These are phyloP conservation scores for Sextonia rubra DNA, from an alignment of 164 flowering plant genomes.

Conservation along the genomic window DNA sequence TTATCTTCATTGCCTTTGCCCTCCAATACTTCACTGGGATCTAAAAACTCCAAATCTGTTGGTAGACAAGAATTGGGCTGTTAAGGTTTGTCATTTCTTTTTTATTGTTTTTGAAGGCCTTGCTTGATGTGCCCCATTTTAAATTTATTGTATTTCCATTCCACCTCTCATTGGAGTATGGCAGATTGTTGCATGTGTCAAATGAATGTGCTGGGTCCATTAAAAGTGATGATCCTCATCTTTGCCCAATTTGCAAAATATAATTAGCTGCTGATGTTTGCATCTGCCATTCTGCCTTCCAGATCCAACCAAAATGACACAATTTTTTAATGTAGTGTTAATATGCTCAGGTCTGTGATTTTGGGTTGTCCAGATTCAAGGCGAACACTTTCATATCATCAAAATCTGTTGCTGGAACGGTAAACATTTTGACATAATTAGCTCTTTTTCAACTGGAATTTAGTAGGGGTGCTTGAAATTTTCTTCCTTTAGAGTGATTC, in stretches of 20 bases:
- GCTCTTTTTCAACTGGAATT: constrained; percentile 2
- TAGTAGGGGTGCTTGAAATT: neutral
- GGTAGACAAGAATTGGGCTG: constrained; percentile 95
- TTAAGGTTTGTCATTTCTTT: constrained; percentile 49
- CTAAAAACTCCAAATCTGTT: constrained; percentile 90
- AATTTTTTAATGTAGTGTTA: constrained; percentile 4
- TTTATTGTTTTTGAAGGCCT: neutral
- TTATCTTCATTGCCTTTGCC: constrained; percentile 79
- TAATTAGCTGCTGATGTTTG: neutral
- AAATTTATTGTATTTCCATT: too few species aligned
- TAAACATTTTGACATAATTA: constrained; percentile 29
- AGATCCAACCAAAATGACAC: neutral
- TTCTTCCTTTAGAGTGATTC: neutral
- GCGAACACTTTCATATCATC: constrained; percentile 88
- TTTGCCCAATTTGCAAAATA: too few species aligned
- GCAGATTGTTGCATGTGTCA: neutral
- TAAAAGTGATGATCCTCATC: too few species aligned
- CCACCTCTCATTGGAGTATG: neutral
- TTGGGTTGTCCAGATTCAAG: constrained; percentile 95
- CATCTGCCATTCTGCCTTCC: neutral
- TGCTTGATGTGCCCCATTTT: neutral
- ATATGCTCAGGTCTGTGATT: constrained; percentile 76
- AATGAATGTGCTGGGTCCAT: neutral
- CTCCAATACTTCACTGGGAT: constrained; percentile 97
- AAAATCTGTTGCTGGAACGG: constrained; percentile 98